These are phyloP conservation scores for Erigeron canadensis DNA, from an alignment of 129 eudicot species.

Conservation along the genomic window DNA sequence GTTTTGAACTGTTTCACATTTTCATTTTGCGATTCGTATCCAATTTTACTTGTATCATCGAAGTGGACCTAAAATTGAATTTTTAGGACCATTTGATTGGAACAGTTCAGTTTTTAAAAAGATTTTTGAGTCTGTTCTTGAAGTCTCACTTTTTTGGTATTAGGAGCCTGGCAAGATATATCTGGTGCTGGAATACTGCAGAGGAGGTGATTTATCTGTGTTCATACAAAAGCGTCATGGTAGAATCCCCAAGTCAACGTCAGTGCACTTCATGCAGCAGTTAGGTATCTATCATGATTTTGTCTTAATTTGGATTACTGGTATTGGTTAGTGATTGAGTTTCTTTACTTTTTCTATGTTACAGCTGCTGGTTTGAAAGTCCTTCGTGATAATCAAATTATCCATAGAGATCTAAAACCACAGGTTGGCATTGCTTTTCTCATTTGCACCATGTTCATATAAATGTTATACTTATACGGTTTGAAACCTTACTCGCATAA, in stretches of 20 bases:
- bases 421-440: slow-evolving; percentile 60
- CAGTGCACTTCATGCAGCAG: slow-evolving; percentile 91
- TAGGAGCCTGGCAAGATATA: slow-evolving; percentile 92
- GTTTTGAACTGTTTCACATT: neutral
- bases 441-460: slow-evolving; percentile 10
- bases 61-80: neutral
- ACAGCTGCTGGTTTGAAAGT: slow-evolving; percentile 87
- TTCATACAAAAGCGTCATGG: slow-evolving; percentile 79
- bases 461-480: no score
- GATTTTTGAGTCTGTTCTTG: slow-evolving; percentile 8
- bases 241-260: slow-evolving; percentile 79
- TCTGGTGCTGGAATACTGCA: slow-evolving; percentile 89
- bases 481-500: no score
- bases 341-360: slow-evolving; percentile 21
- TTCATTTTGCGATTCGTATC: neutral
- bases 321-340: slow-evolving; percentile 7
- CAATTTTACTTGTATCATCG: neutral
- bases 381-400: slow-evolving; percentile 87
- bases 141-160: slow-evolving; percentile 27
- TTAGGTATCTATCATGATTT: slow-evolving; percentile 48
- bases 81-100: neutral
- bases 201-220: slow-evolving; percentile 90
- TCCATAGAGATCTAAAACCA: slow-evolving; percentile 95
- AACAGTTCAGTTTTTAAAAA: slow-evolving; percentile 12
- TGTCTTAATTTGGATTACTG: neutral